Conservation (phyloP, 2,329 filamentous ascomycete genomes). For the Claviceps lovelessii region DNA sequence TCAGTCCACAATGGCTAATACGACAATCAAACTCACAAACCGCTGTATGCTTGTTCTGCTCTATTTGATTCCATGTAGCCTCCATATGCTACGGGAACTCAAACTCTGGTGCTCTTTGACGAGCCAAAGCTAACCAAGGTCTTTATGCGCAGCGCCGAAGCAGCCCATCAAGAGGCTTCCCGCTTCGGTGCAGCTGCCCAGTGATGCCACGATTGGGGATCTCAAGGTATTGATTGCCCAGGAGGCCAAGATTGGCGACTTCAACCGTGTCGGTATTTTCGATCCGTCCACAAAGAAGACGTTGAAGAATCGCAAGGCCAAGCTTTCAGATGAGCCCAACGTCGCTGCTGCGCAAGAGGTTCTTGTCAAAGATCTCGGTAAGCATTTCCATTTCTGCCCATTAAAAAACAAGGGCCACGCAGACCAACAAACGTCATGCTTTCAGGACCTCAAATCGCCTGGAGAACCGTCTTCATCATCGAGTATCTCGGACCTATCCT, state of each 20-base stretch:
- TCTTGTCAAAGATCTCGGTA: slow-evolving; percentile 88
- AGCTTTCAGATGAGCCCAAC: slow-evolving; percentile 32
- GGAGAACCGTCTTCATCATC: slow-evolving; percentile 87
- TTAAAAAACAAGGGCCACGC: neutral
- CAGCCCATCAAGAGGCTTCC: slow-evolving; percentile 42
- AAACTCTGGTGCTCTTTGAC: neutral
- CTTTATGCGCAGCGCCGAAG: slow-evolving; percentile 24
- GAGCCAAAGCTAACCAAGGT: slow-evolving; percentile 2
- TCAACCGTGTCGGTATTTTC: slow-evolving; percentile 48
- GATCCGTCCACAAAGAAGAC: slow-evolving; percentile 47
- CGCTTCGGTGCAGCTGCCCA: slow-evolving; percentile 31
- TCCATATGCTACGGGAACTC: neutral
- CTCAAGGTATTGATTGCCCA: slow-evolving; percentile 42
- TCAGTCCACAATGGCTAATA: slow-evolving; percentile 5
- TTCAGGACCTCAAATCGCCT: slow-evolving; percentile 72
- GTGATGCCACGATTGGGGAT: slow-evolving; percentile 43
- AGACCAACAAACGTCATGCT: neutral
- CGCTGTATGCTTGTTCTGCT: slow-evolving; percentile 6
- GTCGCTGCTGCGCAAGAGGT: slow-evolving; percentile 42
- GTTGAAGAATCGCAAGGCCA: slow-evolving; percentile 45
- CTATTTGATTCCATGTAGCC: too few relatives aligned
- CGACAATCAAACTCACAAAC: slow-evolving; percentile 10
- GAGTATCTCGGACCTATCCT: slow-evolving; percentile 88
- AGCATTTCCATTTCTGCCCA: slow-evolving; percentile 10
- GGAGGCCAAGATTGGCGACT: slow-evolving; percentile 36